phyloP scores from a whole-genome alignment of 768 basidiomycete species.

The Termitomyces sp. region DNA sequence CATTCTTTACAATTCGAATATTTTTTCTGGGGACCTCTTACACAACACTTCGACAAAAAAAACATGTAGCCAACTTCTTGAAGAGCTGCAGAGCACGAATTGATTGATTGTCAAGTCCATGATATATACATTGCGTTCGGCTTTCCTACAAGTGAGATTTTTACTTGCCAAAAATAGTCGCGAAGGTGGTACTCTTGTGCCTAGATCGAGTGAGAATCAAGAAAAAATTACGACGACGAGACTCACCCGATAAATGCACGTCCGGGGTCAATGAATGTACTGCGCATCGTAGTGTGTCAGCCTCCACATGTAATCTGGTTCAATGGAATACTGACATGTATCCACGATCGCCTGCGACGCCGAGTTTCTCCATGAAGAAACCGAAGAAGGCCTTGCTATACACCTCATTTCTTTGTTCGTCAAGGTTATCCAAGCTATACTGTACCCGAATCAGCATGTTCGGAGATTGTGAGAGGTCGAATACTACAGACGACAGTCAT shows the following conservation, averaged over 20 bases:
- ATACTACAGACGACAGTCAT: slow-evolving; percentile 45
- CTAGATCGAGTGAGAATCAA: slow-evolving; percentile 16
- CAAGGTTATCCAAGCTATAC: slow-evolving; percentile 55
- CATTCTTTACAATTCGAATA: too few relatives aligned
- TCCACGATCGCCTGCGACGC: slow-evolving; percentile 43
- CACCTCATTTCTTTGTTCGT: slow-evolving; percentile 35
- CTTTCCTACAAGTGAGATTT: not conserved
- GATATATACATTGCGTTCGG: not conserved
- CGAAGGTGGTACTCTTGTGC: slow-evolving; percentile 39
- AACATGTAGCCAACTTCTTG: not conserved
- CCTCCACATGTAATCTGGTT: not conserved
- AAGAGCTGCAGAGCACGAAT: not conserved
- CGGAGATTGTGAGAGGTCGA: not conserved
- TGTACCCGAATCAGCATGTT: slow-evolving; percentile 17
- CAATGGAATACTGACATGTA: slow-evolving; percentile 42
- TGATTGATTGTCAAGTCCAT: not conserved
- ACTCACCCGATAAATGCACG: slow-evolving; percentile 41
- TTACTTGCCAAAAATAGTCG: slow-evolving; percentile 30
- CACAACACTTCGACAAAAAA: not conserved
- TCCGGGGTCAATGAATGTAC: slow-evolving; percentile 50
- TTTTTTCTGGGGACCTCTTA: too few relatives aligned
- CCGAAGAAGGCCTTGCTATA: slow-evolving; percentile 53
- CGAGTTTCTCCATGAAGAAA: slow-evolving; percentile 51
- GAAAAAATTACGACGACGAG: not conserved
- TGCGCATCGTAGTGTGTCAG: slow-evolving; percentile 7